A percentile compares a stretch with the other conserved stretches of the same genome.
phyloP scores from a whole-genome alignment of 768 basidiomycete genomes.

The Suillus spraguei region DNA sequence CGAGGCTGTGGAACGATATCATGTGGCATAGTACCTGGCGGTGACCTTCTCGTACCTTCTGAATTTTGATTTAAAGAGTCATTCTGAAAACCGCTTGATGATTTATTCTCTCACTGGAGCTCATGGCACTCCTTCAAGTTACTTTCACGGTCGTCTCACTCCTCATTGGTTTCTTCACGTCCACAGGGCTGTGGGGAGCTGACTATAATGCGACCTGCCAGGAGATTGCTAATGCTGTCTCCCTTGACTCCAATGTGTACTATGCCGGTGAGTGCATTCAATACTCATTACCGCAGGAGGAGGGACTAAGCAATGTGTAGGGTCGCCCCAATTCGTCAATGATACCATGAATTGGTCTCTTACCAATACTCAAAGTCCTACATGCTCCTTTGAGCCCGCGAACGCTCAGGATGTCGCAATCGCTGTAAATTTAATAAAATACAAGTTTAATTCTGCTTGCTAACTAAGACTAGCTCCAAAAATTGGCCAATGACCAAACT shows the following conservation, averaged over 20 bases:
- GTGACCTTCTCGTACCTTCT: neutral
- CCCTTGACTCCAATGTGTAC: slow-evolving; percentile 48
- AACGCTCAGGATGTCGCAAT: slow-evolving; percentile 49
- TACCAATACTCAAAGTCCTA: slow-evolving; percentile 47
- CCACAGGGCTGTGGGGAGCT: neutral
- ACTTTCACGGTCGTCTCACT: neutral
- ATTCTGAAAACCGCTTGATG: neutral
- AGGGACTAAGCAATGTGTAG: slow-evolving; percentile 9
- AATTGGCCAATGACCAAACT: no score
- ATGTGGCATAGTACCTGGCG: no score
- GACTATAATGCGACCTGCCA: slow-evolving; percentile 27
- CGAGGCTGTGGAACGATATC: no score
- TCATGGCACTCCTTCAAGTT: neutral
- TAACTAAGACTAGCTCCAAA: no score
- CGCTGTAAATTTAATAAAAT: no score
- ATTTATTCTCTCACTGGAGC: neutral
- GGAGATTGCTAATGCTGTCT: slow-evolving; percentile 40
- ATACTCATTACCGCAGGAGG: neutral
- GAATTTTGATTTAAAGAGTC: neutral
- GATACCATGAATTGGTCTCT: slow-evolving; percentile 55
- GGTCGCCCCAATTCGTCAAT: slow-evolving; percentile 34
- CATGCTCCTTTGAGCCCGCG: slow-evolving; percentile 62
- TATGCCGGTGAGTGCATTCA: slow-evolving; percentile 36
- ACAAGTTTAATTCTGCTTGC: no score
- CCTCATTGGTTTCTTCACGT: neutral